These are phyloP conservation scores for Lentinula raphanica DNA, from an alignment of 768 basidiomycete species.

Conservation along the genomic window DNA sequence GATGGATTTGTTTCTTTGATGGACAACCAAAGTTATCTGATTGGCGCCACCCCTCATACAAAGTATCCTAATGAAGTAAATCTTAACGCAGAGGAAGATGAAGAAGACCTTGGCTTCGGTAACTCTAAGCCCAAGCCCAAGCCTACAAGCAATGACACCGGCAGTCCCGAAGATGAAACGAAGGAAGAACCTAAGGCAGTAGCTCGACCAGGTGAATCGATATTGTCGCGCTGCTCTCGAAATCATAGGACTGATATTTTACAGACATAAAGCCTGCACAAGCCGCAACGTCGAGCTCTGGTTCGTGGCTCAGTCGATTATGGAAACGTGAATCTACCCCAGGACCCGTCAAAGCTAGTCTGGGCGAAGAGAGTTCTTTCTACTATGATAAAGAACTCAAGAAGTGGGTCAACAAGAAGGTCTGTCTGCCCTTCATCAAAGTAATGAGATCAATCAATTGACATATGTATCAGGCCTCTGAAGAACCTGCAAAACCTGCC, in stretches of 20 bases:
- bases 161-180: constrained; percentile 10
- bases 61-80: background rate
- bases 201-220: constrained; percentile 23
- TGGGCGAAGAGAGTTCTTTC: constrained; percentile 87
- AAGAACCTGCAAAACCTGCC: constrained; percentile 49
- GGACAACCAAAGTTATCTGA: constrained; percentile 51
- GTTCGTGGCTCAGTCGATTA: constrained; percentile 79
- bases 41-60: constrained; percentile 19
- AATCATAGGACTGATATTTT: background rate
- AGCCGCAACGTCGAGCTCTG: background rate
- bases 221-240: too few species aligned
- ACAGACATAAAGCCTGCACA: background rate
- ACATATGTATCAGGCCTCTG: constrained; percentile 39
- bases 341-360: constrained; percentile 83
- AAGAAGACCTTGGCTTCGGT: constrained; percentile 86
- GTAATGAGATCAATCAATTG: constrained; percentile 1
- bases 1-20: constrained; percentile 81
- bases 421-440: constrained; percentile 23
- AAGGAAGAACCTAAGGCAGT: constrained; percentile 13
- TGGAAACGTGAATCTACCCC: constrained; percentile 66
- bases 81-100: constrained; percentile 42
- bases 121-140: constrained; percentile 51
- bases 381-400: constrained; percentile 94
- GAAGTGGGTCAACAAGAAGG: constrained; percentile 95
- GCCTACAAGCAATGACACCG: constrained; percentile 26